Percentiles rank a stretch among this genome's conserved stretches.
phyloP scores from a whole-genome alignment of 2,329 filamentous ascomycete species.

The Trichophyton schoenleinii region DNA sequence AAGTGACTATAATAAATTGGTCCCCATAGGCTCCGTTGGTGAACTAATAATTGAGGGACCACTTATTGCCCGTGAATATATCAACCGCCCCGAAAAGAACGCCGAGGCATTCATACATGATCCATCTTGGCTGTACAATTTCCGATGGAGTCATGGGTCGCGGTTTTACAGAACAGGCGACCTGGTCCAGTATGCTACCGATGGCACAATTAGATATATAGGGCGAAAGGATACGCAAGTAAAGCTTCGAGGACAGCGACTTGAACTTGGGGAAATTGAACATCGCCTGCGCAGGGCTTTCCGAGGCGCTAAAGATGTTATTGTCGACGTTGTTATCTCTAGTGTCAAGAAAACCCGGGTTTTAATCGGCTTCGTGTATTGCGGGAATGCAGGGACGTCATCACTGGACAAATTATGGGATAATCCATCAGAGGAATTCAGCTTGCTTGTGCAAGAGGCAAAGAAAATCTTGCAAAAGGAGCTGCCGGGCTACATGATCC shows the following conservation, averaged over 20 bases:
- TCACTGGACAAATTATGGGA: conserved; percentile 15
- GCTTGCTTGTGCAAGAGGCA: background rate
- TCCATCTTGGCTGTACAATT: conserved; percentile 14
- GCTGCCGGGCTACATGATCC: conserved; percentile 24
- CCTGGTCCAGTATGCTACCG: conserved; percentile 53
- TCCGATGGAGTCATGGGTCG: background rate
- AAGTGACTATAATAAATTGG: conserved; percentile 12
- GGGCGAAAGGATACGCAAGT: conserved; percentile 70
- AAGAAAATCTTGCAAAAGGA: conserved; percentile 9
- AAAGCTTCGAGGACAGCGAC: conserved; percentile 70
- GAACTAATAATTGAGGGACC: conserved; percentile 32
- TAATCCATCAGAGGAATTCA: background rate
- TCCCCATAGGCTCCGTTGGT: conserved; percentile 27
- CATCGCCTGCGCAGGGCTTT: conserved; percentile 41
- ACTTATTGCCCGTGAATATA: conserved; percentile 26
- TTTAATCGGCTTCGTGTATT: conserved; percentile 14
- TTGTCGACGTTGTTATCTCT: conserved; percentile 24
- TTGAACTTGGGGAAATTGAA: conserved; percentile 80
- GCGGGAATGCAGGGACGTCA: conserved; percentile 21
- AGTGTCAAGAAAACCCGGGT: background rate
- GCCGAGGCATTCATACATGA: conserved; percentile 14
- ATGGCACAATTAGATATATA: conserved; percentile 64
- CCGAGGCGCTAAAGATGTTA: conserved; percentile 29
- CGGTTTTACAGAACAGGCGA: conserved; percentile 73
- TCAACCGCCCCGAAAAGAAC: conserved; percentile 17